Evolutionary conservation across 768 basidiomycete genomes (phyloP), one percentile per base, ranked within the genome.

Genomic region (Chalciporus sphaerocephalus): DNA sequence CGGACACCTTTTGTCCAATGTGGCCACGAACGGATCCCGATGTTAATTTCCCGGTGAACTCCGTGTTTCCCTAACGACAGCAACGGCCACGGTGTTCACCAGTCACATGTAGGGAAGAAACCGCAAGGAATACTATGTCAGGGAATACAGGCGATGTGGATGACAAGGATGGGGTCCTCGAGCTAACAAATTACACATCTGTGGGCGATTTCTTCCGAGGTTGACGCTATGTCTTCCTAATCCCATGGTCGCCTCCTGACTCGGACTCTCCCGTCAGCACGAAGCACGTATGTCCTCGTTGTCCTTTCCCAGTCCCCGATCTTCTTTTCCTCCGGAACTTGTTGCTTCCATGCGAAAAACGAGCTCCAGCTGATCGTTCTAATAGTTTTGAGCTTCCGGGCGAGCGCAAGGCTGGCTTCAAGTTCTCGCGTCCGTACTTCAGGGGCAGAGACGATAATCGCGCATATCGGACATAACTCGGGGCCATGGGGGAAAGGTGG

Each of bases 301-400:
- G 53, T 60, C 45, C 56, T 53, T 40, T 48, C 25, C 57, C 57
- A 51, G 49, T 60, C 54, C 5, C 54, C 56, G 30, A 45, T 45
- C 46, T 34, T 56, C 40, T 40, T 43, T 38, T 51, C 51, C 24
- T 46, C 57, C 27, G 43, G 58, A 40, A 32, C 40, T 23, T 46
- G 33, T 6, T 41, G 53, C 52, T 48, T 45, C 33, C 47, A 48
- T 18, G 58, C 40, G 50, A 78, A 75, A 50, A 74, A 75, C 0
- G 80, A 74, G 44, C 74, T 77, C 78, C 80, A 85, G 15, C 71
- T 64, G 22, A 83, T 62, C 1, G 61, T 70, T 42, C 64, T 55
- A 12, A 83, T 45, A 2, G 69, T 61, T 40, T 71, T 72, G 40
- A 83, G 60, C 38, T 65, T 64, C 44, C 60, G 65, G 3, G 73